phyloP scores from a whole-genome alignment of 345 rosid genomes.

The Sonneratia alba region DNA sequence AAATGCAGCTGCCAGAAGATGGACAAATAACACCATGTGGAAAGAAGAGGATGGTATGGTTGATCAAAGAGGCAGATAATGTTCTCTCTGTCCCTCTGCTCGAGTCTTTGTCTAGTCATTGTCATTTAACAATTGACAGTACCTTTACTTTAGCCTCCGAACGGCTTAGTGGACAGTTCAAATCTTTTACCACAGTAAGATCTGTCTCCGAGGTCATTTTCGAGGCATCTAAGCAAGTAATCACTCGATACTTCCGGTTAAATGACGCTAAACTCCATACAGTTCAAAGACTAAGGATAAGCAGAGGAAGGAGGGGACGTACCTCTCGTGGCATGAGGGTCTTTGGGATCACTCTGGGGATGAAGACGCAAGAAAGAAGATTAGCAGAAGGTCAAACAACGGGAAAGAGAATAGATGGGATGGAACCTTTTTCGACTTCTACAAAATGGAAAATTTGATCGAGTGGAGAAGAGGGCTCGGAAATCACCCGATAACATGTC shows the following conservation, averaged over 20 bases:
- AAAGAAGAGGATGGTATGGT: background rate
- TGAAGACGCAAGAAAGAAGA: background rate
- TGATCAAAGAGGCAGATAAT: conserved; percentile 2
- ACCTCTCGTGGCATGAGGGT: conserved; percentile 28
- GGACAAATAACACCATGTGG: background rate
- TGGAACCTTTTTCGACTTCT: background rate
- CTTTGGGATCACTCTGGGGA: conserved; percentile 23
- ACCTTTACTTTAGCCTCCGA: background rate
- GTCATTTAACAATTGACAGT: conserved; percentile 6
- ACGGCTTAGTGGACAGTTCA: background rate
- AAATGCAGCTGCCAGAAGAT: conserved; percentile 4
- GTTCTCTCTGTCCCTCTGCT: background rate
- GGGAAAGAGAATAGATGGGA: background rate
- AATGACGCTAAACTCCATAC: background rate
- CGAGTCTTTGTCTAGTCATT: conserved; percentile 7
- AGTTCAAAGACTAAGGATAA: background rate
- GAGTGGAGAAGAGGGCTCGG: background rate
- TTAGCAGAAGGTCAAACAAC: background rate
- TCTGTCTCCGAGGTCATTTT: background rate
- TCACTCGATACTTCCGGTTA: background rate
- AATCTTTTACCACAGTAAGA: background rate
- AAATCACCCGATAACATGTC: conserved; percentile 35
- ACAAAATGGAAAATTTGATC: background rate
- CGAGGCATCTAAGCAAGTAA: background rate
- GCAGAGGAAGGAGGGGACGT: background rate